Percentiles rank a stretch among this genome's conserved stretches.
Evolutionary conservation across 306 rosid species (phyloP).

Genomic region (Comarum palustre): DNA sequence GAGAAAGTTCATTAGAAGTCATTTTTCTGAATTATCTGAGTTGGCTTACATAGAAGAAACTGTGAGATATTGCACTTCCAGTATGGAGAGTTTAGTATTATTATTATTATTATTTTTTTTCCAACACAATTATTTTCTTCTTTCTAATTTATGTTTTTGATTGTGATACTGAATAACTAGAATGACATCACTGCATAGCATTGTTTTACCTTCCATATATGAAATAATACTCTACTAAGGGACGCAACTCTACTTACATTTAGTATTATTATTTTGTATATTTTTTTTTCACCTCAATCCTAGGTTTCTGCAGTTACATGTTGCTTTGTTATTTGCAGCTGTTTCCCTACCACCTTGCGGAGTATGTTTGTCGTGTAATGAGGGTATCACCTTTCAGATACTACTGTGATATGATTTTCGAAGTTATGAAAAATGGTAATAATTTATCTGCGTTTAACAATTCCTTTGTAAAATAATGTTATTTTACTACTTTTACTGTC

Average conservation of each 20-base stretch:
- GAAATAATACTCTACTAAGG: conserved; percentile 13
- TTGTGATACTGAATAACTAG: background rate
- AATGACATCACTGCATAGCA: conserved; percentile 1
- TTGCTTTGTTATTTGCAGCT: conserved; percentile 60
- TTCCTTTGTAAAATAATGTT: conserved; percentile 21
- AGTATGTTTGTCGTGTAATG: conserved; percentile 88
- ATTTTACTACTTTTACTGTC: conserved; percentile 14
- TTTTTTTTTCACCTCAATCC: conserved; percentile 20
- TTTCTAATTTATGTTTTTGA: background rate
- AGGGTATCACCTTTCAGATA: conserved; percentile 91
- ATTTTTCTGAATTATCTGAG: conserved; percentile 22
- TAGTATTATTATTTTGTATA: too few species aligned
- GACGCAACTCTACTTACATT: conserved; percentile 5
- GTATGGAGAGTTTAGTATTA: background rate
- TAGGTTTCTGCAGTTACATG: conserved; percentile 32
- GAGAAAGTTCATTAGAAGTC: conserved; percentile 21
- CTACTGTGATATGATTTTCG: conserved; percentile 91
- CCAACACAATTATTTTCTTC: background rate
- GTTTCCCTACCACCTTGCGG: conserved; percentile 89
- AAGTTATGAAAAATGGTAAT: conserved; percentile 93
- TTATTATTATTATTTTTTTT: too few species aligned
- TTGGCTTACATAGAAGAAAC: conserved; percentile 7
- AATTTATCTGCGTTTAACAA: conserved; percentile 25
- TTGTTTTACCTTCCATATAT: conserved; percentile 1
- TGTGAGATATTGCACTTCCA: background rate